These are phyloP conservation scores for Beauveria australis DNA, from an alignment of 2,329 filamentous ascomycete species.

Conservation along the genomic window DNA sequence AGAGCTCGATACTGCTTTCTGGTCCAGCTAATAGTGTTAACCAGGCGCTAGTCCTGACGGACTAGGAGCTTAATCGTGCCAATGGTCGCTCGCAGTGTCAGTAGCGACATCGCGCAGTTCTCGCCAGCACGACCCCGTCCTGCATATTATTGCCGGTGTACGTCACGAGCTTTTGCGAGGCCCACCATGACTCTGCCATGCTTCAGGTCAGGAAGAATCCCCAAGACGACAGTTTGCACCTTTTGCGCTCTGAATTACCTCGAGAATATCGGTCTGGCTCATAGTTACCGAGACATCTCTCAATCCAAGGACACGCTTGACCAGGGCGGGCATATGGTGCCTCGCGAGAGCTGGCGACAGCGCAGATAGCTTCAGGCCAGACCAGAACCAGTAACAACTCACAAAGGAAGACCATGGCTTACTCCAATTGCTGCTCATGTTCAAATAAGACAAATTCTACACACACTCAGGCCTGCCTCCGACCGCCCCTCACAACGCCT, in stretches of 20 bases:
- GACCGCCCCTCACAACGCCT: too few relatives aligned
- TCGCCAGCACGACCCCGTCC: conserved; percentile 8
- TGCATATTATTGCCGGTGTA: conserved; percentile 9
- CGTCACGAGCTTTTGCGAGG: conserved; percentile 10
- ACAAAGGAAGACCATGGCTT: conserved; percentile 6
- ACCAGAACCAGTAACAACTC: conserved; percentile 13
- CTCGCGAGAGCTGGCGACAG: conserved; percentile 14
- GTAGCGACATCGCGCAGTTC: conserved; percentile 17
- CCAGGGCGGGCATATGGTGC: conserved; percentile 15
- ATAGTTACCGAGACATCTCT: neutral
- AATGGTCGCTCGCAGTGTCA: conserved; percentile 15
- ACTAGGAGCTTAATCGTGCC: conserved; percentile 16
- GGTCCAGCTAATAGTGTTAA: neutral
- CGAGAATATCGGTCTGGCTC: conserved; percentile 16
- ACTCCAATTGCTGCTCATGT: conserved; percentile 9
- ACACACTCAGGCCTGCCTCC: neutral
- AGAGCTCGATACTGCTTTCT: conserved; percentile 13
- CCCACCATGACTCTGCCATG: conserved; percentile 8
- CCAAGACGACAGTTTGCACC: conserved; percentile 7
- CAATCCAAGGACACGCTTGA: conserved; percentile 11
- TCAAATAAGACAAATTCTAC: neutral
- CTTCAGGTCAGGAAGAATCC: conserved; percentile 1
- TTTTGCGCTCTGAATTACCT: conserved; percentile 14
- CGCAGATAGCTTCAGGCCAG: conserved; percentile 9
- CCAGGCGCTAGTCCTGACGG: conserved; percentile 13